Evolutionary conservation across 306 rosid genomes (phyloP), one percentile per base, ranked within the genome.

Genomic region (Malus orientalis): DNA sequence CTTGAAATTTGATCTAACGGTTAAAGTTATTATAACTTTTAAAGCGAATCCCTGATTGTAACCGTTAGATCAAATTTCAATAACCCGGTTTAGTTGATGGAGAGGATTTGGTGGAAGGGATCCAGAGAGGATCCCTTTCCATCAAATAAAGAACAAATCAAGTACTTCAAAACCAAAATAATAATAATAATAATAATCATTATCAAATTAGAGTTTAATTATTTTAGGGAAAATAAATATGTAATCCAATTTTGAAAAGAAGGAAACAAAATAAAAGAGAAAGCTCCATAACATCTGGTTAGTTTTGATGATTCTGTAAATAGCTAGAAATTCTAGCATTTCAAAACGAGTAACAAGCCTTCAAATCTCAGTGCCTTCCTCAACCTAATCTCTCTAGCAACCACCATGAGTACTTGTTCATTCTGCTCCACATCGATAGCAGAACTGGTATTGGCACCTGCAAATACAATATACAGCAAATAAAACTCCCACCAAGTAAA

Each of bases 381-480:
- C 20, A 10, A 53, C 47, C 81, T 72, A 80, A 74, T 65, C 61
- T 77, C 74, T 3, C 60, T 63, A 80, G 78, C 89, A 85, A 22
- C 81, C 76, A 70, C 80, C 81, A 47, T 89, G 91, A 54, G 14
- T n/a, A 12, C 2, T 1, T 30, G 70, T 69, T 89, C 91, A 87
- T 29, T 49, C 73, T 55, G 71, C 67, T 27, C 91, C 91, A 40
- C 93, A 86, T 4, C 55, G 69, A 75, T 85, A 86, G 81, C 93
- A 89, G 66, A 89, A 89, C 71, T 89, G 76, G 44, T 22, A 77
- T 0, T n/a, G n/a, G 71, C 93, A 89, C 88, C 93, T 87, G 85
- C 80, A 85, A 81, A 10, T 25, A 54, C 73, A 27, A 67, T 0
- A 18, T 2, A 14, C 15, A 20, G 25, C 12, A 63, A 36, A 6